These are phyloP conservation scores for Termitomyces sp. DNA, from an alignment of 768 basidiomycete species.

Conservation along the genomic window DNA sequence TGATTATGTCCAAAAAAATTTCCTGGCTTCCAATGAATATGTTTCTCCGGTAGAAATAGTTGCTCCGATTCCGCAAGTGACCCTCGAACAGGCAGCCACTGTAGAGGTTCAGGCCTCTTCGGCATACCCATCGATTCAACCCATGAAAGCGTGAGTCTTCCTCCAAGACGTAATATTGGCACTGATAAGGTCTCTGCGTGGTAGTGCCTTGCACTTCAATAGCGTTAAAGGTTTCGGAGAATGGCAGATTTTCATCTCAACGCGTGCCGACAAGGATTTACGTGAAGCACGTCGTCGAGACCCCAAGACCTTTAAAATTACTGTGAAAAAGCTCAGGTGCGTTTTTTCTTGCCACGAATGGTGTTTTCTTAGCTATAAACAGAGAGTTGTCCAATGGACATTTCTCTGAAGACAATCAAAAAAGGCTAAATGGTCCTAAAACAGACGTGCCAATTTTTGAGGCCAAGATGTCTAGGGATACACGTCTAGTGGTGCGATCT, in stretches of 20 bases:
- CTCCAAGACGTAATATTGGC: neutral
- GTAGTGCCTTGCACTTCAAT: conserved; percentile 51
- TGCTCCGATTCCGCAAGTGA: neutral
- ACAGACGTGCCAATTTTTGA: conserved; percentile 13
- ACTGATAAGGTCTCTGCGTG: neutral
- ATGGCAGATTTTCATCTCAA: conserved; percentile 57
- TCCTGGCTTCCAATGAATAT: conserved; percentile 10
- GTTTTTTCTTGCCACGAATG: conserved; percentile 6
- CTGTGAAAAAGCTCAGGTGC: conserved; percentile 67
- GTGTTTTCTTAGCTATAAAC: neutral
- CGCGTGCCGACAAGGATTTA: conserved; percentile 43
- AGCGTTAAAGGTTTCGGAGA: conserved; percentile 56
- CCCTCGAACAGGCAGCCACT: neutral
- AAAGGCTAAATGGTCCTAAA: conserved; percentile 7
- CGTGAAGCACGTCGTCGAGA: conserved; percentile 43
- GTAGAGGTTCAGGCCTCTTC: conserved; percentile 7
- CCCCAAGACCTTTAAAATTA: conserved; percentile 41
- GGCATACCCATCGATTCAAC: conserved; percentile 44
- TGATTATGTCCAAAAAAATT: conserved; percentile 11
- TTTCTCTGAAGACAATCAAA: conserved; percentile 14
- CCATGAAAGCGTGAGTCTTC: conserved; percentile 44
- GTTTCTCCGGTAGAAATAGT: neutral
- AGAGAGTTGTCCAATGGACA: conserved; percentile 55
- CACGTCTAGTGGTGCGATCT: conserved; percentile 10
- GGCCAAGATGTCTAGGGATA: conserved; percentile 13